phyloP scores from a whole-genome alignment of 345 rosid genomes.

The Salix dunnii region DNA sequence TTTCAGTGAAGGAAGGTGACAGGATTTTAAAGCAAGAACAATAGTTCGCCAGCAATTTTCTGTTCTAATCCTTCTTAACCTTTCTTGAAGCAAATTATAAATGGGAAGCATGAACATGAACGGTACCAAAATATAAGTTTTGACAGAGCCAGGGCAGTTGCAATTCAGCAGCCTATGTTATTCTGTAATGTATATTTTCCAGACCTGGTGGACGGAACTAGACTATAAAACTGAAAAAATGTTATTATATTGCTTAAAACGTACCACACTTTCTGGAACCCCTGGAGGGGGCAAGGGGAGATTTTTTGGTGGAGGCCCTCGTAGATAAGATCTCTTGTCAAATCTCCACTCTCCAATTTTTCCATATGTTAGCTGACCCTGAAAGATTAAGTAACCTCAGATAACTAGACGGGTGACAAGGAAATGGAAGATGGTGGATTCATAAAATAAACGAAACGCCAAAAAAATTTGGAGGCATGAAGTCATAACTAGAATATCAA shows the following conservation, averaged over 20 bases:
- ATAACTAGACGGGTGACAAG: not conserved
- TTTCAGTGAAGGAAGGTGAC: not conserved
- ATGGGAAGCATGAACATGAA: not conserved
- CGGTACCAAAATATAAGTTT: not conserved
- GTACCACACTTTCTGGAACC: constrained; percentile 95
- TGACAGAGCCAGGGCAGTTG: not conserved
- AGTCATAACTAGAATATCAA: not conserved
- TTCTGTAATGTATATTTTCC: not conserved
- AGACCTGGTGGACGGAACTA: not conserved
- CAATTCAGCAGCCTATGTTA: not conserved
- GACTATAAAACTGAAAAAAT: not conserved
- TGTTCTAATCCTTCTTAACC: not conserved
- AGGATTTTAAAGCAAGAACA: not conserved
- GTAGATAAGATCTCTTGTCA: constrained; percentile 80
- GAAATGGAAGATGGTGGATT: not conserved
- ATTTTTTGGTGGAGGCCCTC: constrained; percentile 69
- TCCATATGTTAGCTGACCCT: constrained; percentile 88
- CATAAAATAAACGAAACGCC: not conserved
- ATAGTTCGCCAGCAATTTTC: not conserved
- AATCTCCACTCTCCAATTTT: constrained; percentile 90
- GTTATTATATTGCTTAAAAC: constrained; percentile 13
- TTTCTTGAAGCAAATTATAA: not conserved
- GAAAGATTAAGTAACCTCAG: not conserved
- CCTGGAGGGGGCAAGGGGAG: constrained; percentile 79
- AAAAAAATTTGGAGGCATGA: not conserved